phyloP scores from a whole-genome alignment of 176 grass and related monocot genomes.

The Carex cristatella region DNA sequence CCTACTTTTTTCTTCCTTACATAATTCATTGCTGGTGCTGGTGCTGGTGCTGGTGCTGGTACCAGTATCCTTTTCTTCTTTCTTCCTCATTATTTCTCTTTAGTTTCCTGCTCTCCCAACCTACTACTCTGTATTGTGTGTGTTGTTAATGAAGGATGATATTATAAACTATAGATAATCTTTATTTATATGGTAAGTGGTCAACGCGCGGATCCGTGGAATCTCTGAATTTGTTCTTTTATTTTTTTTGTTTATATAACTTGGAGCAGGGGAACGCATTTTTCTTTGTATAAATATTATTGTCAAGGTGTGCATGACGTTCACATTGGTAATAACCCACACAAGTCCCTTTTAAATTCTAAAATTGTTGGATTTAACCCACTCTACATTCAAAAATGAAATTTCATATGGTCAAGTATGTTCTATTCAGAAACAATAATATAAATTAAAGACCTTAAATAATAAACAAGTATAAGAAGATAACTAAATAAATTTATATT shows the following conservation, averaged over 20 bases:
- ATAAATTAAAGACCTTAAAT: no score
- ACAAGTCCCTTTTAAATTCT: neutral
- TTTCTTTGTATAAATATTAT: no score
- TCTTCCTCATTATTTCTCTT: neutral
- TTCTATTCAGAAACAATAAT: no score
- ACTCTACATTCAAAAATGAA: neutral
- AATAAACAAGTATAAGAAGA: no score
- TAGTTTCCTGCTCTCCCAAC: neutral
- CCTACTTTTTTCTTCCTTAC: neutral
- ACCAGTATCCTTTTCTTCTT: neutral
- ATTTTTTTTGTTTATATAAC: neutral
- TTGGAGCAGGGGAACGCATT: conserved; percentile 2
- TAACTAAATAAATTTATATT: no score
- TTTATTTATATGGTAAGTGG: neutral
- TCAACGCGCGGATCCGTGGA: neutral
- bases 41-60: neutral
- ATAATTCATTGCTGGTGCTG: neutral
- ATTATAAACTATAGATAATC: neutral
- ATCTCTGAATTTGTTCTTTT: neutral
- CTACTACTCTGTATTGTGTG: neutral
- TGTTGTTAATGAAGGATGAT: no score
- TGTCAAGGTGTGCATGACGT: neutral
- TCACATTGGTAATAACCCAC: no score
- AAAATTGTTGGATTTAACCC: neutral
- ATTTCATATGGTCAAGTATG: no score